Percentiles rank a stretch among this genome's conserved stretches.
phyloP scores from a whole-genome alignment of 208 protist genomes.

The Trypanosoma cruzi region DNA sequence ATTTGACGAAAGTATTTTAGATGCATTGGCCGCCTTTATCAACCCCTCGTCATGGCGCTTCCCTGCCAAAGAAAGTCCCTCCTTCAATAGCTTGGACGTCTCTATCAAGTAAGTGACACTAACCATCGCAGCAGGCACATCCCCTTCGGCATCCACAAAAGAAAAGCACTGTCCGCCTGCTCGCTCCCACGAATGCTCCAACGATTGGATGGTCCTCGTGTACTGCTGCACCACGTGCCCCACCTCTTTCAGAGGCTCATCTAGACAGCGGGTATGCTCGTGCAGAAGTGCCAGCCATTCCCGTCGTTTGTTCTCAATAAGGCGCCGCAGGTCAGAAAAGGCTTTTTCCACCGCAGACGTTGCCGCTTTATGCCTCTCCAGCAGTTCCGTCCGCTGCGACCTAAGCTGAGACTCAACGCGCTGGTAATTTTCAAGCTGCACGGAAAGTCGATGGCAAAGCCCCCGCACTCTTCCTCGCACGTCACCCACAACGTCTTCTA shows the following conservation, averaged over 20 bases:
- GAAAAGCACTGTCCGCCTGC: not conserved
- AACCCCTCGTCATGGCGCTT: constrained; percentile 21
- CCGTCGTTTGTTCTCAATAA: constrained; percentile 34
- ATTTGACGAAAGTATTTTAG: not conserved
- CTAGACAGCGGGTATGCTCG: constrained; percentile 14
- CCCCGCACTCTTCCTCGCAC: constrained; percentile 37
- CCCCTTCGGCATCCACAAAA: not conserved
- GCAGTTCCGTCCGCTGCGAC: constrained; percentile 33
- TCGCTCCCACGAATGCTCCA: constrained; percentile 37
- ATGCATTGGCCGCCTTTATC: not conserved
- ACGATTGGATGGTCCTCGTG: constrained; percentile 31
- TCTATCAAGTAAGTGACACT: constrained; percentile 22
- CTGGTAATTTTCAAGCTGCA: constrained; percentile 45
- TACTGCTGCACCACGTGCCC: constrained; percentile 40
- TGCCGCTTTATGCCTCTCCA: constrained; percentile 27
- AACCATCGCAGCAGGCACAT: not conserved
- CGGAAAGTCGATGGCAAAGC: constrained; percentile 47
- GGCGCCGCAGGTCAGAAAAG: constrained; percentile 34
- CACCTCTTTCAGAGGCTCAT: constrained; percentile 43
- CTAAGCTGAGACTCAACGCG: constrained; percentile 39
- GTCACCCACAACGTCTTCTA: constrained; percentile 25
- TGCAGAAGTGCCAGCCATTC: constrained; percentile 25
- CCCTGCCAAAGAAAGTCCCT: constrained; percentile 25
- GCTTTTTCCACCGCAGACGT: constrained; percentile 29
- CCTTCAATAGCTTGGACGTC: constrained; percentile 24